phyloP scores from a whole-genome alignment of 2,329 filamentous ascomycete genomes.

The Penicillium glabrum region DNA sequence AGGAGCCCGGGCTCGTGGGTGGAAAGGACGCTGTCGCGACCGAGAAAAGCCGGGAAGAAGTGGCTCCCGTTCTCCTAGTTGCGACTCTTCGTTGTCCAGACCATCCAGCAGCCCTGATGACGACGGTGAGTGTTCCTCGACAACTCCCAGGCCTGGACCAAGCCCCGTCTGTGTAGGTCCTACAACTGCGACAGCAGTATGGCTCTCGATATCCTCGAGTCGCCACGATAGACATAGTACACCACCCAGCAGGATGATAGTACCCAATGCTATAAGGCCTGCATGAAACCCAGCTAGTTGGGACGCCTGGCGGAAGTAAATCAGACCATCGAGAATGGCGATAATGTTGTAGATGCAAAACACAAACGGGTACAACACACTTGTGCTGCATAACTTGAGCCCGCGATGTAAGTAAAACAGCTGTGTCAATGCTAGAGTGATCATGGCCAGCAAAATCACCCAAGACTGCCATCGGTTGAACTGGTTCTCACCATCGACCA shows the following conservation, averaged over 20 bases:
- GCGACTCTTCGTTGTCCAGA: slow-evolving; percentile 41
- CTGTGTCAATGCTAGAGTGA: slow-evolving; percentile 80
- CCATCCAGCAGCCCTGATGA: slow-evolving; percentile 25
- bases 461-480: slow-evolving; percentile 95
- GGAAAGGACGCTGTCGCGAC: slow-evolving; percentile 24
- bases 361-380: slow-evolving; percentile 91
- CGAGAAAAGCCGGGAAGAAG: slow-evolving; percentile 31
- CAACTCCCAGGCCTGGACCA: slow-evolving; percentile 77
- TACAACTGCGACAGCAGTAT: slow-evolving; percentile 35
- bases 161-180: slow-evolving; percentile 67
- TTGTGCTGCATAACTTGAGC: slow-evolving; percentile 91
- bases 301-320: slow-evolving; percentile 91
- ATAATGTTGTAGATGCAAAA: slow-evolving; percentile 99
- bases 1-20: slow-evolving; percentile 37
- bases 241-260: slow-evolving; percentile 78
- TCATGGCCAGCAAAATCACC: slow-evolving; percentile 79
- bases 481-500: slow-evolving; percentile 83
- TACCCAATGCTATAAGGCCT: slow-evolving; percentile 74
- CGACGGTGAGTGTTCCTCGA: slow-evolving; percentile 55
- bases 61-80: slow-evolving; percentile 40
- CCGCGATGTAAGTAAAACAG: slow-evolving; percentile 94
- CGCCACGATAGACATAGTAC: slow-evolving; percentile 94
- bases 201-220: slow-evolving; percentile 63
- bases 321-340: slow-evolving; percentile 92
- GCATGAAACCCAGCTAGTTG: slow-evolving; percentile 74